Conservation (phyloP, 805 yeast genomes). For the Barnettozyma salicaria region DNA sequence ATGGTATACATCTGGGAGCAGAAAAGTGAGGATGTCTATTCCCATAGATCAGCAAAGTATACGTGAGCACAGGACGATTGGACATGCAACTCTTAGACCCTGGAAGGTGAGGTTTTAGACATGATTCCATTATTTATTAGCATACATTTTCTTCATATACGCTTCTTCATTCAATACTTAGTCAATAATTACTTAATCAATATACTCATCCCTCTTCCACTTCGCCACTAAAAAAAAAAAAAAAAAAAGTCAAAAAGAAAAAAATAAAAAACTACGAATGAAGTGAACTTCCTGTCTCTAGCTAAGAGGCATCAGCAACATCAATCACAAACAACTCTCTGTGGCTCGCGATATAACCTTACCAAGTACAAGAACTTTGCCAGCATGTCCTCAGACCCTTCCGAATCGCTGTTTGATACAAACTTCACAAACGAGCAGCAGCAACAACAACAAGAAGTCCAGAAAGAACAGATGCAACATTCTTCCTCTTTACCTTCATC, state of each 20-base stretch:
- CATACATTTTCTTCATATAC: no score
- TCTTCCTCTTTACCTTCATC: no score
- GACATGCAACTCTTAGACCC: not conserved
- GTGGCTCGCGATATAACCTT: no score
- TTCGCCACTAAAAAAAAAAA: slow-evolving; percentile 6
- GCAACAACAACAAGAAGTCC: slow-evolving; percentile 1
- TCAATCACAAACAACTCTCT: not conserved
- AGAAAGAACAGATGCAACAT: not conserved
- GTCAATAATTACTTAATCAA: no score
- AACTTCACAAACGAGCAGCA: slow-evolving; percentile 19
- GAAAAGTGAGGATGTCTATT: not conserved
- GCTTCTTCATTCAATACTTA: no score
- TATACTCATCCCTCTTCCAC: no score
- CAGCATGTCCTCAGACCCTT: slow-evolving; percentile 18
- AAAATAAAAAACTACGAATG: no score
- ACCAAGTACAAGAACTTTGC: not conserved
- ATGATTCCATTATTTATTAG: no score
- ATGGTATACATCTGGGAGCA: slow-evolving; percentile 2
- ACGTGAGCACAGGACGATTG: not conserved
- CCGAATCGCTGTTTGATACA: slow-evolving; percentile 25
- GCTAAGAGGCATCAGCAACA: not conserved
- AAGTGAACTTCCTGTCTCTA: not conserved
- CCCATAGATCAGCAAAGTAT: not conserved
- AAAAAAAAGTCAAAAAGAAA: not conserved
- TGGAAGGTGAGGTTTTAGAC: slow-evolving; percentile 3